Base-by-base conservation (phyloP, 805 yeast species). In the Cyberlindnera saturnus region DNA sequence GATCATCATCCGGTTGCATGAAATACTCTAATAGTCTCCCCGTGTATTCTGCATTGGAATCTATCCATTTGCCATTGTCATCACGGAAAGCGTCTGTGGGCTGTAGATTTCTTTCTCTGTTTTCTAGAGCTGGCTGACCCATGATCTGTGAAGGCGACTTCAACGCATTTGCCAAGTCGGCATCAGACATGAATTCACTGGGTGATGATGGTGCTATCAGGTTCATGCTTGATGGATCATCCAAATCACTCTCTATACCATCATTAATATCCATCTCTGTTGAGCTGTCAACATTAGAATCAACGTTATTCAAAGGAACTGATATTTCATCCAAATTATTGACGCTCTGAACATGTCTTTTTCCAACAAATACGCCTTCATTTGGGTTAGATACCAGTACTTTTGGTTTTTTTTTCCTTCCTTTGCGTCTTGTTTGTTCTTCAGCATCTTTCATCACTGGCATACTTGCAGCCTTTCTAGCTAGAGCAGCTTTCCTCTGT, bases 1-100 rank as follows among this genome's bases (percentile, higher is more conserved):
- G 46, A 31, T 73, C 75, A 42, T 77, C 81, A 45, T 78, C 82
- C 3, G 81, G 72, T 8, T 75, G 66, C 63, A 77, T 68, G 57
- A 76, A 79, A 60, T 68, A 78, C 50, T 73, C 79, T 41, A 75
- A 63, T 38, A 77, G 63, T 45, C 70, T 65, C 40, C 70, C 69
- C 4, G 74, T 67, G 50, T 70, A 74, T 35, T 67, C 69, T 33
- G 69, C 62, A 40, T 60, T 65, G 1, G 67, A 53, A 37, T 59
- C 64, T 41, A 50, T 49, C 63, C 64, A 57, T 42, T 46, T 52
- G 4, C 36, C 40, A 5, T 20, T 8, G 13, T 45, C 47, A n/a
- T 32, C 38, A 17, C 45, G 45, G n/a, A 47, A 39, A 17, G 44
- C 30, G 3, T 45, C 50, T 1, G 52, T 34, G 17, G 55, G 50